phyloP scores from a whole-genome alignment of 2,329 filamentous ascomycete genomes.

The Clarireedia sp. region DNA sequence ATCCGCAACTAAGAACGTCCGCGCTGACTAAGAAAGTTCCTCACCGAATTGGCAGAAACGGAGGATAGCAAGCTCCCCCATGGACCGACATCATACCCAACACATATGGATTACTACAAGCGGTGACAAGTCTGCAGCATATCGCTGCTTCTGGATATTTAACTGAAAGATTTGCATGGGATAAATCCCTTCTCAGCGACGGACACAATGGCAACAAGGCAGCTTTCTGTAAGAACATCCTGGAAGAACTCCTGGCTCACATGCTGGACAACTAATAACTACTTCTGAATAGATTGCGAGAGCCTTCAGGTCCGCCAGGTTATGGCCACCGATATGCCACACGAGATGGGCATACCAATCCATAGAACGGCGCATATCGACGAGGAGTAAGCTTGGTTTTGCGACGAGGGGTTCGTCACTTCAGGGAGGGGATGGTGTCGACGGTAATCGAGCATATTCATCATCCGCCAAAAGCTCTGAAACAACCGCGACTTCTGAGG shows the following conservation, averaged over 20 bases:
- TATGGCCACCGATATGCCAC: not conserved
- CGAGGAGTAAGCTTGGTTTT: not conserved
- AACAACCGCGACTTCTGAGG: not conserved
- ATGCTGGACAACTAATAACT: slow-evolving; percentile 13
- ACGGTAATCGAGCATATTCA: slow-evolving; percentile 11
- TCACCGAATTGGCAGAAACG: not conserved
- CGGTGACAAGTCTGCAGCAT: slow-evolving; percentile 28
- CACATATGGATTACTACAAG: slow-evolving; percentile 22
- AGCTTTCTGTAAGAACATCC: slow-evolving; percentile 20
- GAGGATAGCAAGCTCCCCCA: not conserved
- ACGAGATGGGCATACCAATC: slow-evolving; percentile 3
- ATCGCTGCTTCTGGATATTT: slow-evolving; percentile 20
- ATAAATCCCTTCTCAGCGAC: not conserved
- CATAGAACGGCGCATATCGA: not conserved
- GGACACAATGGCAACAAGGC: slow-evolving; percentile 23
- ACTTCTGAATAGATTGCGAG: slow-evolving; percentile 11
- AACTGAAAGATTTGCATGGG: not conserved
- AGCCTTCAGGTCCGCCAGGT: slow-evolving; percentile 5
- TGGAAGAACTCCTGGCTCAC: not conserved
- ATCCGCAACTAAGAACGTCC: not conserved
- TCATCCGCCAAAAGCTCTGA: not conserved
- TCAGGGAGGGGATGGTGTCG: not conserved
- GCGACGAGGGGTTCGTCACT: slow-evolving; percentile 12
- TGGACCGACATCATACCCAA: slow-evolving; percentile 5
- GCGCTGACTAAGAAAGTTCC: slow-evolving; percentile 3